Percentiles rank a stretch among this genome's conserved stretches.
Conservation (phyloP, 495 filamentous ascomycete genomes). For the Sordaria brevicollis region DNA sequence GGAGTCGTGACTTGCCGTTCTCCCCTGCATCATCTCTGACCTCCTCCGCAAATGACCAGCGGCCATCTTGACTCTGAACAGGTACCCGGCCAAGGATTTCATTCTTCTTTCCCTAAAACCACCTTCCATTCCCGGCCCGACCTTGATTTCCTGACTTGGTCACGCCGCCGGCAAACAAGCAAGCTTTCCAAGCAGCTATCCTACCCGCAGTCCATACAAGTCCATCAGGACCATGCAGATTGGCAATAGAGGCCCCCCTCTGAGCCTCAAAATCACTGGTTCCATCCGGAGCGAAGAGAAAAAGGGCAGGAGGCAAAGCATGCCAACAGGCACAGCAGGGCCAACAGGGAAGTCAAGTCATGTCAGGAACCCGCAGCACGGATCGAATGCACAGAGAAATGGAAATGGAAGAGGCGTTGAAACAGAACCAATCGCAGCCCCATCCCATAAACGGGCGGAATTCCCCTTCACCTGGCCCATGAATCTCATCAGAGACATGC, state of each 20-base stretch:
- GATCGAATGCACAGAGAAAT: slow-evolving; percentile 8
- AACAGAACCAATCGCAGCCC: slow-evolving; percentile 10
- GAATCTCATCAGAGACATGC: neutral
- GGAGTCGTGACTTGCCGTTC: too few relatives aligned
- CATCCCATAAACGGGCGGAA: slow-evolving; percentile 5
- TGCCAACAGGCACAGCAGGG: neutral
- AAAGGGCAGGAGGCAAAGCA: neutral
- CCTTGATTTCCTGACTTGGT: neutral
- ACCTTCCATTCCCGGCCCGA: too few relatives aligned
- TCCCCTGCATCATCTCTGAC: neutral
- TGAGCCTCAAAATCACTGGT: neutral
- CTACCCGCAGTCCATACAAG: neutral
- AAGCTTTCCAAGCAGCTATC: neutral
- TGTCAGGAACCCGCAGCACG: neutral
- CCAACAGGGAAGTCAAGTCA: neutral
- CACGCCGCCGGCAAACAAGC: neutral
- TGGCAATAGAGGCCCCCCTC: neutral
- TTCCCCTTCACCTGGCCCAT: slow-evolving; percentile 5
- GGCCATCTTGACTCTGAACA: neutral
- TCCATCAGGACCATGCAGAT: neutral
- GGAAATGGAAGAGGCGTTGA: slow-evolving; percentile 15
- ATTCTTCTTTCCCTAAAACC: too few relatives aligned
- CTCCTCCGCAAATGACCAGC: neutral
- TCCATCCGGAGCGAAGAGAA: neutral
- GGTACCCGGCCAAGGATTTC: neutral